phyloP scores from a whole-genome alignment of 2,329 filamentous ascomycete species.

The Fusarium globosum region DNA sequence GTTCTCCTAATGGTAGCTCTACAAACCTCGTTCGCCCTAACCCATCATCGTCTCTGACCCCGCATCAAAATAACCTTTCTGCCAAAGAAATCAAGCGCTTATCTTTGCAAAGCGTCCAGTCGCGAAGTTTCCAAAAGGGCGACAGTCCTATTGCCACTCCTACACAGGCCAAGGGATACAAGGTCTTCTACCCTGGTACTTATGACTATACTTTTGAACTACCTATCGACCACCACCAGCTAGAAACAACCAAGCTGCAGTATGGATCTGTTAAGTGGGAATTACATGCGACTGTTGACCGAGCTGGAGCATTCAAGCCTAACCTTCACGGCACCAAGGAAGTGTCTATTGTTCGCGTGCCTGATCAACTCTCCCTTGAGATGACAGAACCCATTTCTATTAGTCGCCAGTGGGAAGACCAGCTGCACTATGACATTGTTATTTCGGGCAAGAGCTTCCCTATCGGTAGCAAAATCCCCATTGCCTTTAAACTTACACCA shows the following conservation, averaged over 20 bases:
- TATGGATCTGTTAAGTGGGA: conserved; percentile 90
- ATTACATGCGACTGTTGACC: conserved; percentile 84
- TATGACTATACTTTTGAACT: conserved; percentile 83
- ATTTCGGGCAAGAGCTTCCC: conserved; percentile 97
- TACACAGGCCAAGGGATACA: conserved; percentile 77
- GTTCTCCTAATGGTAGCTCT: conserved; percentile 50
- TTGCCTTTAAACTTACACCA: conserved; percentile 93
- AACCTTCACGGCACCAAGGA: conserved; percentile 87
- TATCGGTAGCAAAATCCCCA: conserved; percentile 86
- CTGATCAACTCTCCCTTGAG: conserved; percentile 87
- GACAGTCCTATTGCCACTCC: conserved; percentile 74
- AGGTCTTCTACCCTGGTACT: conserved; percentile 80
- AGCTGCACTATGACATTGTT: conserved; percentile 94
- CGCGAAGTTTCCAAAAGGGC: conserved; percentile 85
- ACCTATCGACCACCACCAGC: conserved; percentile 86
- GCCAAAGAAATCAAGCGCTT: conserved; percentile 71
- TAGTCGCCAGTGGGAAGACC: conserved; percentile 92
- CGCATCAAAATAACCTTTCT: conserved; percentile 45
- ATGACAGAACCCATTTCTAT: conserved; percentile 95
- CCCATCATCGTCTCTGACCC: conserved; percentile 35
- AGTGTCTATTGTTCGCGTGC: conserved; percentile 84
- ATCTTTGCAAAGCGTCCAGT: conserved; percentile 83
- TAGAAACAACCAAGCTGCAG: conserved; percentile 89
- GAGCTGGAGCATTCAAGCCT: conserved; percentile 88
- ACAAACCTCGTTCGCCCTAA: conserved; percentile 46